These are phyloP conservation scores for Alternaria dauci DNA, from an alignment of 2,329 filamentous ascomycete species.

Conservation along the genomic window DNA sequence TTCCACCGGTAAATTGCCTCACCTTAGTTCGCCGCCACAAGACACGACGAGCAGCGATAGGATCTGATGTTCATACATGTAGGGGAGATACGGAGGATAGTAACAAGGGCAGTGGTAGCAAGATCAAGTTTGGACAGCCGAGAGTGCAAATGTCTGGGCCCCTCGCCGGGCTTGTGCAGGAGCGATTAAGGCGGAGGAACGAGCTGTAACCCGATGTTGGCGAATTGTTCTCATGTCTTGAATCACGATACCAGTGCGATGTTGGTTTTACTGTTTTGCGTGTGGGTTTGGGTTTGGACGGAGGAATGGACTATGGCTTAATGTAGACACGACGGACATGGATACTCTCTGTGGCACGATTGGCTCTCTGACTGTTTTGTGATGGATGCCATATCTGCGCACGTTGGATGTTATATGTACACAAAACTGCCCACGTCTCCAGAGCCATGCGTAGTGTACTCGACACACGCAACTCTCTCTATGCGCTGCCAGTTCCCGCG, in stretches of 20 bases:
- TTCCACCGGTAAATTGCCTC: constrained; percentile 60
- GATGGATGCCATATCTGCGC: neutral
- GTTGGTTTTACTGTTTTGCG: constrained; percentile 15
- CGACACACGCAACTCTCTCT: neutral
- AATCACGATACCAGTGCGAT: constrained; percentile 31
- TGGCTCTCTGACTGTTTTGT: neutral
- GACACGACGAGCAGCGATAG: constrained; percentile 21
- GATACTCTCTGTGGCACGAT: neutral
- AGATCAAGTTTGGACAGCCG: constrained; percentile 42
- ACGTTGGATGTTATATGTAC: neutral
- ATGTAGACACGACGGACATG: constrained; percentile 34
- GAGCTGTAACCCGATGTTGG: constrained; percentile 38
- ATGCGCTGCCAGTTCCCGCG: neutral
- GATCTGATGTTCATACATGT: constrained; percentile 21
- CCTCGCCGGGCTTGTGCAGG: constrained; percentile 45
- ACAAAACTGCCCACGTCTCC: neutral
- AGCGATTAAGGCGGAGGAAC: constrained; percentile 38
- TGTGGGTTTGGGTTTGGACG: neutral
- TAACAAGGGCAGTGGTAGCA: constrained; percentile 6
- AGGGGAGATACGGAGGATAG: constrained; percentile 11
- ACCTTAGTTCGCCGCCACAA: constrained; percentile 7
- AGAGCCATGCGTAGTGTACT: neutral
- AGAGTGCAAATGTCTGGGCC: constrained; percentile 47
- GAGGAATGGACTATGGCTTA: constrained; percentile 16
- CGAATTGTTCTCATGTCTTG: constrained; percentile 3